phyloP scores from a whole-genome alignment of 208 protist genomes.

The Acanthamoeba sp. region DNA sequence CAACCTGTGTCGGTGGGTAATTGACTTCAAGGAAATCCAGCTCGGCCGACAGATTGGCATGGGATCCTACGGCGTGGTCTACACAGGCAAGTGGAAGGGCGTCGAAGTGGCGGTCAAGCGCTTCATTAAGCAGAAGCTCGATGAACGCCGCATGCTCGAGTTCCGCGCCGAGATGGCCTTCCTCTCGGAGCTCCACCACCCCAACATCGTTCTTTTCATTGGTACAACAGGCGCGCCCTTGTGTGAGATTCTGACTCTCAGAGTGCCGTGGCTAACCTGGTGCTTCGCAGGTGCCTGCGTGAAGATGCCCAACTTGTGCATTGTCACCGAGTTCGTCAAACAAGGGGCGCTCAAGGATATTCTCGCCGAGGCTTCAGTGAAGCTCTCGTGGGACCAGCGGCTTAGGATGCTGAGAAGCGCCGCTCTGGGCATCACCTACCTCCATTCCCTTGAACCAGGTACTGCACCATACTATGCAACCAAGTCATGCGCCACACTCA shows the following conservation, averaged over 20 bases:
- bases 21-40: slow-evolving; percentile 45
- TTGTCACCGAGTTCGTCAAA: slow-evolving; percentile 65
- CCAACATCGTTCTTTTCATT: slow-evolving; percentile 73
- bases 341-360: slow-evolving; percentile 47
- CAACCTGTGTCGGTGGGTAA: slow-evolving; percentile 59
- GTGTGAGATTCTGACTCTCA: no score
- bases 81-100: slow-evolving; percentile 80
- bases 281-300: slow-evolving; percentile 66
- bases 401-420: slow-evolving; percentile 26
- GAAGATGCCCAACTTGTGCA: slow-evolving; percentile 61
- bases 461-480: neutral
- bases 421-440: slow-evolving; percentile 84
- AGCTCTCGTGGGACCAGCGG: slow-evolving; percentile 76
- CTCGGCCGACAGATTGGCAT: slow-evolving; percentile 72
- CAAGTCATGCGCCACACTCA: neutral
- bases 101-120: slow-evolving; percentile 83
- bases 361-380: neutral
- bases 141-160: slow-evolving; percentile 22
- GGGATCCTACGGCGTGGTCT: slow-evolving; percentile 81
- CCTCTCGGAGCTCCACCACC: slow-evolving; percentile 54
- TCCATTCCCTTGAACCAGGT: slow-evolving; percentile 81
- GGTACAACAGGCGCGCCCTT: neutral
- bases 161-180: slow-evolving; percentile 61
- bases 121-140: slow-evolving; percentile 58
- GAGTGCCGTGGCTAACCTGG: no score